Percentiles rank a stretch among this genome's conserved stretches.
These are phyloP conservation scores for Lactifluus rugatus DNA, from an alignment of 768 basidiomycete genomes.

Conservation along the genomic window DNA sequence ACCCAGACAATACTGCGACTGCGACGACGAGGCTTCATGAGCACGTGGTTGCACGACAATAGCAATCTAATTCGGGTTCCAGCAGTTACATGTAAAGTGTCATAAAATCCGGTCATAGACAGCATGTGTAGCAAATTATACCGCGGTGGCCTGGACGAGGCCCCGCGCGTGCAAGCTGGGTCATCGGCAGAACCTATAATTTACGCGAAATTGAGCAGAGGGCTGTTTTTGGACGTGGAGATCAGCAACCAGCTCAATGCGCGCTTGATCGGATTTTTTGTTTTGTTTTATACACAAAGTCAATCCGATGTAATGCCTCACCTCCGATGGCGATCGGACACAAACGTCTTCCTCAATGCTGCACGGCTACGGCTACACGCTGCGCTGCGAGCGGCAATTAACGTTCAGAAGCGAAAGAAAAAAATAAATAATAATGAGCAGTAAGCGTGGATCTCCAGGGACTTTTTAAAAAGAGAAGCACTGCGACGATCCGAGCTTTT, in stretches of 20 bases:
- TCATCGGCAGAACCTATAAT: background rate
- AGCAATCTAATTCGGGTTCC: too few species aligned
- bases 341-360: background rate
- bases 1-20: too few species aligned
- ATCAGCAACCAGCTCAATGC: background rate
- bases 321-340: constrained; percentile 5
- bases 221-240: background rate
- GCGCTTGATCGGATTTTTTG: background rate
- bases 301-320: constrained; percentile 1
- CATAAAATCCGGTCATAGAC: background rate
- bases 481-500: constrained; percentile 1
- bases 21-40: too few species aligned
- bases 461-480: background rate
- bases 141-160: background rate
- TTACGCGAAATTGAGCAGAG: background rate
- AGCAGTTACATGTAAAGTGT: background rate
- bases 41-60: too few species aligned
- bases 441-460: background rate
- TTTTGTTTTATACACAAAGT: background rate
- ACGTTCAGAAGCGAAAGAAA: background rate
- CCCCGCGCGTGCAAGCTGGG: too few species aligned
- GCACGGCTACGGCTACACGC: background rate
- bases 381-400: background rate
- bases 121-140: too few species aligned
- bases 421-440: too few species aligned